Evolutionary conservation across 2,329 filamentous ascomycete species (phyloP), one percentile per base, ranked within the genome.

Genomic region (Sporothrix brunneoviolacea): DNA sequence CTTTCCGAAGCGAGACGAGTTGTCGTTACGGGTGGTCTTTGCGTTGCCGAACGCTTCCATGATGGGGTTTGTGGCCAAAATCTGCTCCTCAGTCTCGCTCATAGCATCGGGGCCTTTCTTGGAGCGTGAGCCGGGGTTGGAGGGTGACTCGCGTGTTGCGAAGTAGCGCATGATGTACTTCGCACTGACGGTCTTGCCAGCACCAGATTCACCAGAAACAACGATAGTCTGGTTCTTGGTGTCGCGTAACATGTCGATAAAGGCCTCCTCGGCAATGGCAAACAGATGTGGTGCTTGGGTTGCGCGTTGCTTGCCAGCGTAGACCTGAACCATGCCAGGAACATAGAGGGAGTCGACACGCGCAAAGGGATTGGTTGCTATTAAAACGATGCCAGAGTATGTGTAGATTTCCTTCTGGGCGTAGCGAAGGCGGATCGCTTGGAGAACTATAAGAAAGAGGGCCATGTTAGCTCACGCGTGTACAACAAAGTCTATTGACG

Each of bases 141-240:
- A 89, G 50, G 93, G 90, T 8, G 91, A 86, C 70, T 96, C 93
- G 79, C 93, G 84, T 38, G 93, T 98, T 56, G 93, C 93, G 70
- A 98, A 98, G 74, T 98, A 98, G 63, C 93, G 83, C 93, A 98
- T 98, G 67, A 98, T 97, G 71, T 98, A 97, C 74, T 98, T 98
- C 61, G 93, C 93, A 70, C 91, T 97, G 67, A 98, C 93, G 5
- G 93, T 98, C 75, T 98, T 98, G 64, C 93, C 93, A 57, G 93
- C 93, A 79, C 93, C 93, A 49, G 93, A 98, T 70, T 98, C 93
- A 67, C 93, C 93, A 32, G 93, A 98, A n/a, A 98, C 93, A 48
- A 98, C 93, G 57, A 98, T 88, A 35, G 93, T 98, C 74, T 98
- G 93, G 71, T 98, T 98, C 70, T 90, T 91, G 60, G 80, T 79